Base-by-base conservation (phyloP, 257 asterid genomes). In the Solanum sitiens region DNA sequence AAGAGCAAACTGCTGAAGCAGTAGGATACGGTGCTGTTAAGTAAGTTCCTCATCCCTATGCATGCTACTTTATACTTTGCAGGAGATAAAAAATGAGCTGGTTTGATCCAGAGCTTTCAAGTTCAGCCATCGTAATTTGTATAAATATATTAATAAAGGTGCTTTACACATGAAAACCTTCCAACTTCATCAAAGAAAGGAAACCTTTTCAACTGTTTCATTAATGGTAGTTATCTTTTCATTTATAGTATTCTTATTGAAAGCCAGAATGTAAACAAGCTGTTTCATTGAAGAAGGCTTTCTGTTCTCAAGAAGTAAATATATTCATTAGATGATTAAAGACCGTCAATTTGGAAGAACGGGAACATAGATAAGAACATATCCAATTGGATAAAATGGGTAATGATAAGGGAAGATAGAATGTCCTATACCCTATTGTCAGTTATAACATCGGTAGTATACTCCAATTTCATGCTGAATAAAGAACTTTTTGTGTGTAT, bases 1-100 rank as follows among this genome's bases (percentile, higher is more conserved):
- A 33, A 50, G 16, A 97, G 68, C 83, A 91, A 90, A 96, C 95
- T 91, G 98, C 99, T 50, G 99, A 97, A 91, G 99, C 99, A 33
- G 92, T 97, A 80, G 99, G 99, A 92, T 97, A 97, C 89, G 98
- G 99, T 40, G 99, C 99, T 89, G 94, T 97, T 44, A 95, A 97
- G 99, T 95, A 89, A 91, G 96, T 86, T 83, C 73, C 87, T 87
- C 86, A 32, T 74, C 63, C 71, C 80, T 30, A 16, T 75, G 50
- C 84, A 72, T 30, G 56, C 87, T 47, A 8, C 18, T 35, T 27
- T 15, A 15, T 75, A 27, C 14, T 7, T 27, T 27, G 42, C 83
- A 5, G 18, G 53, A 74, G 83, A 74, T 4, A 0, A 10, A 18
- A 74, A n/a, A 74, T 73, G 47, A 72, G 14, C 80, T 11, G 42